phyloP scores from a whole-genome alignment of 1,139 yeast species.

The Kodamaea alishanica region DNA sequence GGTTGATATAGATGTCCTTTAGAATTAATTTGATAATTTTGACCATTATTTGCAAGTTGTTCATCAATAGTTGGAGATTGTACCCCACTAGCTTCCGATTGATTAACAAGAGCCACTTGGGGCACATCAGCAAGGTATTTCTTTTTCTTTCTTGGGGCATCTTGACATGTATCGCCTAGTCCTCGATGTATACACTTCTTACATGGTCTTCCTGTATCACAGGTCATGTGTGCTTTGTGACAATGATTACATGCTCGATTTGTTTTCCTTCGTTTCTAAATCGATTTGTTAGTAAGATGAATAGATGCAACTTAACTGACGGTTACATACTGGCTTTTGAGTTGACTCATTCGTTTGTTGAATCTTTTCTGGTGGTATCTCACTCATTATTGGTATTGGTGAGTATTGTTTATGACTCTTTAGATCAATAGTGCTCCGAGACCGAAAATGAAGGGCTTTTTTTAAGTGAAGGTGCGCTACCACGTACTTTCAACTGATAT shows the following conservation, averaged over 20 bases:
- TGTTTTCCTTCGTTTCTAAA: conserved; percentile 52
- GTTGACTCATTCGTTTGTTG: neutral
- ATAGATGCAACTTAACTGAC: neutral
- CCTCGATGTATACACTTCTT: conserved; percentile 72
- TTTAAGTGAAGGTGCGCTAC: too few species aligned
- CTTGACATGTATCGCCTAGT: conserved; percentile 69
- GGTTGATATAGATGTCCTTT: conserved; percentile 2
- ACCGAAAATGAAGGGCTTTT: conserved; percentile 3
- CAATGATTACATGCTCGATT: conserved; percentile 84
- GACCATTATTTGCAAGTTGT: neutral
- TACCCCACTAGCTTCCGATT: neutral
- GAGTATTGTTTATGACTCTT: neutral
- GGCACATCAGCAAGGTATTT: conserved; percentile 70
- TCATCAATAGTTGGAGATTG: neutral
- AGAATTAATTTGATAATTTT: neutral
- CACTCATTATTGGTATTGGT: conserved; percentile 1
- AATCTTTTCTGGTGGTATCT: neutral
- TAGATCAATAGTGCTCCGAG: conserved; percentile 7
- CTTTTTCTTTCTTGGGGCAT: conserved; percentile 84
- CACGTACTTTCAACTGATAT: too few species aligned
- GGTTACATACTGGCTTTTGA: conserved; percentile 6
- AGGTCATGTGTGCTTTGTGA: conserved; percentile 81
- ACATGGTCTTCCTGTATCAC: conserved; percentile 82
- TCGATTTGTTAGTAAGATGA: conserved; percentile 10
- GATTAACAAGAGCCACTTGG: conserved; percentile 8